phyloP scores from a whole-genome alignment of 345 rosid genomes.

The Rubroshorea leprosula region DNA sequence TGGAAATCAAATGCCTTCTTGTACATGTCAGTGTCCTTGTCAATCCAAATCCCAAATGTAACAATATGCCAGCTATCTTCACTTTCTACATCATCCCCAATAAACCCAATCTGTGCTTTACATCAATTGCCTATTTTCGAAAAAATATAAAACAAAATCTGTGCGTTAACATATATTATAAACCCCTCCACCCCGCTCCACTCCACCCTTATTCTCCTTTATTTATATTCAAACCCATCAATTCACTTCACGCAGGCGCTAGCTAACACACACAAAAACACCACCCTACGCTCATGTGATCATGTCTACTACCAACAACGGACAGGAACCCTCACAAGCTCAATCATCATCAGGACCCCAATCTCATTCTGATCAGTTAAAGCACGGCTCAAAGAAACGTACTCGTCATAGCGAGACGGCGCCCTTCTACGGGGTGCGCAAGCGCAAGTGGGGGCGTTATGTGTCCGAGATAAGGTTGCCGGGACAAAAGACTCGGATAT shows the following conservation, averaged over 20 bases:
- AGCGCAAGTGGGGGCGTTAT: constrained; percentile 29
- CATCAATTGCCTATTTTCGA: too few species aligned
- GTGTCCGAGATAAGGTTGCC: constrained; percentile 30
- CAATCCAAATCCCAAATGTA: not conserved
- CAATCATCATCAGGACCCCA: too few species aligned
- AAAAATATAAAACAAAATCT: too few species aligned
- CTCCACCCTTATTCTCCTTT: too few species aligned
- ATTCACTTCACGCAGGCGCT: too few species aligned
- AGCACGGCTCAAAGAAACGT: constrained; percentile 12
- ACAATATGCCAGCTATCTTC: not conserved
- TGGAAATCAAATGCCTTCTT: not conserved
- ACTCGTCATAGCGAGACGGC: constrained; percentile 8
- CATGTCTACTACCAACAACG: not conserved
- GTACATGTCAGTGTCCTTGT: not conserved
- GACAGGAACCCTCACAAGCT: not conserved
- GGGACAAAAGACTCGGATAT: constrained; percentile 25
- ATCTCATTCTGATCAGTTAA: too few species aligned
- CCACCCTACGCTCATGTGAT: too few species aligned
- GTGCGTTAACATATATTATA: too few species aligned
- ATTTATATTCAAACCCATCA: too few species aligned
- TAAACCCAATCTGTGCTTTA: not conserved
- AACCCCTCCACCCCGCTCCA: too few species aligned
- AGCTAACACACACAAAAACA: too few species aligned
- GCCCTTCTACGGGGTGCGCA: constrained; percentile 23
- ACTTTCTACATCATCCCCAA: not conserved